Base-by-base conservation (phyloP, 2,329 filamentous ascomycete species). In the Colletotrichum gigasporum region DNA sequence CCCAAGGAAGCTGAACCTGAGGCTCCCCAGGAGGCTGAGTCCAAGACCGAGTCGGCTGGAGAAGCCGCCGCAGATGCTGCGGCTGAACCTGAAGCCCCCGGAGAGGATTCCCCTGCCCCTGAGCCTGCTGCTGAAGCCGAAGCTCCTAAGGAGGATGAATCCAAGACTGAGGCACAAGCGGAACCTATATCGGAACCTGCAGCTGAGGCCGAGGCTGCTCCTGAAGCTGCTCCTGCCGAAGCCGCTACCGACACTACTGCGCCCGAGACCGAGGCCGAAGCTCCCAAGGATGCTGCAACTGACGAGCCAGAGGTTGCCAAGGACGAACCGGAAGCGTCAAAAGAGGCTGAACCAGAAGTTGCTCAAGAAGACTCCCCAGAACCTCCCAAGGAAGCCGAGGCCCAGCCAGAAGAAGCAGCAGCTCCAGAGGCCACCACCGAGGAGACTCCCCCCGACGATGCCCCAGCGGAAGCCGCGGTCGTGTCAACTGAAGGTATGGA, bases 401-500 rank as follows among this genome's bases (percentile, higher is more conserved):
- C n/a, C 34, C 32, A 34, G 14, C 44, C 35, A 5, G 47, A 44
- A 9, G 47, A 37, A 28, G 16, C 2, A 3, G 8, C 37, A 24
- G 16, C 18, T 11, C 7, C 20, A 5, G 34, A 28, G 26, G n/a
- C 42, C n/a, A 24, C 34, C 12, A 20, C 18, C 18, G 10, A 26
- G 3, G 44, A 42, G 6, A 3, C 35, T 2, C 10, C 26, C 28
- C 10, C 26, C 10, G 42, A 62, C n/a, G 28, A 55, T 2, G 44
- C 30, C 22, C 4, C 54, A 16, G 14, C 59, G 14, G 28, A 54
- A 8, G 55, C 48, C 14, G 41, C 26, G 34, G 24, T 30, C 18
- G 24, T 61, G 20, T 48, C 56, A 28, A 44, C 56, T 34, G 61
- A 64, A 64, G 61, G 61, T 64, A 64, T 64, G 61, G 48, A 64